Base-by-base conservation (phyloP, 1,284 basidiomycete species). In the Cutaneotrichosporon sp. region DNA sequence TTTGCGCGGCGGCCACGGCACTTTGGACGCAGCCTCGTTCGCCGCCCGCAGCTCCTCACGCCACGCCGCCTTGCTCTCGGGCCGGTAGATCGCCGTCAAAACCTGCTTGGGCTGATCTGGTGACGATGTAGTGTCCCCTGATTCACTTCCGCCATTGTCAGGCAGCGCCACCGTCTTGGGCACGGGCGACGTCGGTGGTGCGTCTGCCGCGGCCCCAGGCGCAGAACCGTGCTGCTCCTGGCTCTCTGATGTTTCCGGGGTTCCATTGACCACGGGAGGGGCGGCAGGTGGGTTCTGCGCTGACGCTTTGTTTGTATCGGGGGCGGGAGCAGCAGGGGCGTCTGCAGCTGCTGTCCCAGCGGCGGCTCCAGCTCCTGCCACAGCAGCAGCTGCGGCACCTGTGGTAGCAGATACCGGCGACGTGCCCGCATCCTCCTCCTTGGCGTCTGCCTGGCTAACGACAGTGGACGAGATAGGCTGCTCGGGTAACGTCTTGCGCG, bases 11-110 rank as follows among this genome's bases (percentile, higher is more conserved):
- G 58, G 58, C 58, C 58, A 59, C 1, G 58, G 53, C 3, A 55
- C 72, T 56, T 71, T 66, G 41, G 66, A 69, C 0, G 72, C 73
- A 48, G 66, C 63, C 44, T 75, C 74, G 49, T 72, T 70, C 9
- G 76, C 77, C 8, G 68, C 69, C 23, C 70, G 68, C 56, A 80
- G 55, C 53, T 77, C 73, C 71, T 89, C 87, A 67, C 83, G 85
- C 89, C 90, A 93, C 58, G 88, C 86, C 15, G 83, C 83, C 18
- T 81, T 82, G 63, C 85, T 85, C 63, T 90, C 89, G 1, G 89
- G 88, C 45, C 86, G 81, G 75, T 90, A 93, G 51, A 93, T 90
- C 14, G 88, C 87, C 14, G 90, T 93, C 35, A 85, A 66, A 45
- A 77, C 67, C 48, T 83, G 80, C 10, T 77, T 77, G 44, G 80